Base-by-base conservation (phyloP, 306 rosid genomes). In the Cucumis hystrix region DNA sequence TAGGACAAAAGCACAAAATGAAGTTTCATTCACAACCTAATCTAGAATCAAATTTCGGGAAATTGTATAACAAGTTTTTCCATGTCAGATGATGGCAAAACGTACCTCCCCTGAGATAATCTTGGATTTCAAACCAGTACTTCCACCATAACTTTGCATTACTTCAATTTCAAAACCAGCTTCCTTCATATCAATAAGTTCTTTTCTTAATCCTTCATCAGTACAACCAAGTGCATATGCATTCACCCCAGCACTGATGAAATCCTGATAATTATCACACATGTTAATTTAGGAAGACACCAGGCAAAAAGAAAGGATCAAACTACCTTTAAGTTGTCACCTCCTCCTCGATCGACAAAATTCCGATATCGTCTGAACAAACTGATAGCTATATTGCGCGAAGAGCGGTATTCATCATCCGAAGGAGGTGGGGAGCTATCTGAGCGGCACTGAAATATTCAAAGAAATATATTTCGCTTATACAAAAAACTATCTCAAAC, bases 221-320 rank as follows among this genome's bases (percentile, higher is more conserved):
- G 97, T 89, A 86, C 99, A 95, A 39, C 99, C 99, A 41, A 95
- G 91, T 18, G 96, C 97, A 87, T 95, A 95, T 8, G 99, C 99
- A 88, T 92, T 92, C 84, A 92, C 97, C 56, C 99, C 99, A 55
- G 97, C 98, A 84, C 83, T 77, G 69, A 95, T 95, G 91, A 95
- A 95, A 87, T 92, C 97, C 98, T 95, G 84, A 56, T 60, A 43
- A 39, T 57, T 79, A 86, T 52, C n/a, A 77, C 69, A 79, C 65
- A 60, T 71, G 35, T 75, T 13, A 66, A 13, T 79, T 20, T 61
- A 33, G 71, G 49, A 78, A 64, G 65, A 66, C 54, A 64, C 47
- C 51, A 45, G 17, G 64, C 20, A 20, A 74, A 70, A 78, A 64
- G 47, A 43, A 79, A 71, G 80, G 77, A 57, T 13, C 65, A 75